Conservation (phyloP, 306 rosid genomes). For the Luffa acutangula region DNA sequence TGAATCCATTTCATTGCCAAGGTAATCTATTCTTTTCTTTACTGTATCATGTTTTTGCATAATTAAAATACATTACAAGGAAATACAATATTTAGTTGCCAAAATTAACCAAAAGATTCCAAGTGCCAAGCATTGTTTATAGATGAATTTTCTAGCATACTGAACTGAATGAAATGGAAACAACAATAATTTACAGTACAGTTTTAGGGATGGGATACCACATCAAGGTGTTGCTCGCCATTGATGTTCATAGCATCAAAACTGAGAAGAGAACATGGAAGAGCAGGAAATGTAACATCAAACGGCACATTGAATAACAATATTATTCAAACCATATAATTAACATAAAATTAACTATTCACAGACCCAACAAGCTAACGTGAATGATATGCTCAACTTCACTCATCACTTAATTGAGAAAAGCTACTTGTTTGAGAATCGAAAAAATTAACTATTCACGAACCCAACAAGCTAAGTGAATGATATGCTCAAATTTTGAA, state of each 20-base stretch:
- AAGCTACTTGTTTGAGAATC: too few species aligned
- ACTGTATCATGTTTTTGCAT: slow-evolving; percentile 79
- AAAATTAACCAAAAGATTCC: background rate
- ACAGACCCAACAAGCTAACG: too few species aligned
- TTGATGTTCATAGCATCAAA: slow-evolving; percentile 93
- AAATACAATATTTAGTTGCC: background rate
- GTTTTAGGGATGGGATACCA: slow-evolving; percentile 37
- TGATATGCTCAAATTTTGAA: too few species aligned
- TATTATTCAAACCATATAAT: too few species aligned
- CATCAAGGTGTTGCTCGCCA: slow-evolving; percentile 93
- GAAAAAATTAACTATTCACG: too few species aligned
- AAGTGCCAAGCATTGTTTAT: background rate
- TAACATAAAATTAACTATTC: too few species aligned
- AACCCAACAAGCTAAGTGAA: too few species aligned
- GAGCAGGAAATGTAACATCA: slow-evolving; percentile 90
- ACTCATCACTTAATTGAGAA: too few species aligned
- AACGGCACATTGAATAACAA: slow-evolving; percentile 52
- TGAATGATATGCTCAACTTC: too few species aligned
- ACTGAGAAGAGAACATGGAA: slow-evolving; percentile 82
- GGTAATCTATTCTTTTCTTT: slow-evolving; percentile 74
- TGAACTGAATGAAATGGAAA: background rate
- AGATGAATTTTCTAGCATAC: background rate
- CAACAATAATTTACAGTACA: background rate
- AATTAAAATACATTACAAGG: slow-evolving; percentile 3
- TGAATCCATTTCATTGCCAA: slow-evolving; percentile 77